Evolutionary conservation across 768 basidiomycete genomes (phyloP).

Genomic region (Cubamyces lactineus): DNA sequence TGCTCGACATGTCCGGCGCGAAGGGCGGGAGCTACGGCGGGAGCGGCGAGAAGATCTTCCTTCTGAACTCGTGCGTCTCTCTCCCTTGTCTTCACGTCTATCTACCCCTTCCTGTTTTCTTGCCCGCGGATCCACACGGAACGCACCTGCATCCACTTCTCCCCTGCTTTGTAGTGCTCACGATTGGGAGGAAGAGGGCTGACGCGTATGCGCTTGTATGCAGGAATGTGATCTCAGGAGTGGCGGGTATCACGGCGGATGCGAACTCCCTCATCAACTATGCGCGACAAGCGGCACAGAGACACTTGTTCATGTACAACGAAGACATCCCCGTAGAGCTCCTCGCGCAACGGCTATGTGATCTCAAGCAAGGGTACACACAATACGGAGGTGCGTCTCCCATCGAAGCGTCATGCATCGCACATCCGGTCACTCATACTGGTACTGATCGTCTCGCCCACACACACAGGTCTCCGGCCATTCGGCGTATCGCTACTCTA

Average conservation of each 20-base stretch:
- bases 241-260: constrained; percentile 95
- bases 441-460: constrained; percentile 6
- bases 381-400: constrained; percentile 82
- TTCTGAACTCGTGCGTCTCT: constrained; percentile 80
- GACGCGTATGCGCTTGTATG: not conserved
- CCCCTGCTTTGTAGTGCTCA: not conserved
- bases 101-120: not conserved
- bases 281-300: constrained; percentile 88
- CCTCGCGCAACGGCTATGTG: constrained; percentile 90
- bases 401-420: not conserved
- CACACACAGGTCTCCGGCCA: constrained; percentile 85
- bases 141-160: not conserved
- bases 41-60: constrained; percentile 97
- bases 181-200: too few relatives aligned
- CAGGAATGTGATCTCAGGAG: constrained; percentile 94
- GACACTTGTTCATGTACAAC: constrained; percentile 87
- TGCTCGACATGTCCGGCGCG: constrained; percentile 85
- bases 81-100: not conserved
- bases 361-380: constrained; percentile 98
- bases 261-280: constrained; percentile 97
- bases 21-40: constrained; percentile 93
- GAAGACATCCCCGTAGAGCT: constrained; percentile 98
- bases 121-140: too few relatives aligned
- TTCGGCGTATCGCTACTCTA: constrained; percentile 98
- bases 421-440: not conserved